These are phyloP conservation scores for Aureobasidium sp. DNA, from an alignment of 2,329 filamentous ascomycete genomes.

Conservation along the genomic window DNA sequence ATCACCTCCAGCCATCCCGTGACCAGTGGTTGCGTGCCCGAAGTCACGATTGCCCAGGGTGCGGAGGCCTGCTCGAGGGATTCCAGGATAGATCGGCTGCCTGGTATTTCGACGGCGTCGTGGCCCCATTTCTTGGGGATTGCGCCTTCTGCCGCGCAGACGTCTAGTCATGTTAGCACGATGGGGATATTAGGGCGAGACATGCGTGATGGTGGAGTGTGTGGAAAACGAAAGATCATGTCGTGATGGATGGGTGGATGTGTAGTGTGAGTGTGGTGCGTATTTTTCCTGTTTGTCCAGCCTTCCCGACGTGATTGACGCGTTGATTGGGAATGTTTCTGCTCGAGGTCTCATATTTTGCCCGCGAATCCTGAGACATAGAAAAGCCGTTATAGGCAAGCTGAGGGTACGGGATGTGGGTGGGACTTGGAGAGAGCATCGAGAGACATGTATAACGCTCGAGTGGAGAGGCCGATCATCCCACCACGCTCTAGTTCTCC, in stretches of 20 bases:
- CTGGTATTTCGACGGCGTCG: conserved; percentile 79
- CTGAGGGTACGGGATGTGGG: neutral
- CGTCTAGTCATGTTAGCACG: conserved; percentile 46
- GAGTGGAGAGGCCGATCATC: neutral
- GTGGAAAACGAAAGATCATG: neutral
- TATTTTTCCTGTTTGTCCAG: too few relatives aligned
- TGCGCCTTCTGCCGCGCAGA: conserved; percentile 66
- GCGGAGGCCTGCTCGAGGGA: conserved; percentile 52
- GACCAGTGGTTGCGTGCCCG: conserved; percentile 40
- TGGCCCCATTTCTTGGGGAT: conserved; percentile 69
- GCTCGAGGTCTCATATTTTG: neutral
- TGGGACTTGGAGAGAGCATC: neutral
- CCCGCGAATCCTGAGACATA: neutral
- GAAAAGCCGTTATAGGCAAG: neutral
- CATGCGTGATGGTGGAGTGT: neutral
- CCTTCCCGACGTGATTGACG: neutral
- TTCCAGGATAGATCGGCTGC: conserved; percentile 52
- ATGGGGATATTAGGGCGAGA: neutral
- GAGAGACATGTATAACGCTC: conserved; percentile 9
- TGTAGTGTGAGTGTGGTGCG: neutral
- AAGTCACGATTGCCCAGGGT: conserved; percentile 74
- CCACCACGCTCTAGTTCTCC: neutral
- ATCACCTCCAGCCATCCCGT: conserved; percentile 43
- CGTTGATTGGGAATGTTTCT: conserved; percentile 8
- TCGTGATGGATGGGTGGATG: neutral